Percentiles rank a stretch among this genome's conserved stretches.
These are phyloP conservation scores for Trypanosoma theileri DNA, from an alignment of 208 protist genomes.

Conservation along the genomic window DNA sequence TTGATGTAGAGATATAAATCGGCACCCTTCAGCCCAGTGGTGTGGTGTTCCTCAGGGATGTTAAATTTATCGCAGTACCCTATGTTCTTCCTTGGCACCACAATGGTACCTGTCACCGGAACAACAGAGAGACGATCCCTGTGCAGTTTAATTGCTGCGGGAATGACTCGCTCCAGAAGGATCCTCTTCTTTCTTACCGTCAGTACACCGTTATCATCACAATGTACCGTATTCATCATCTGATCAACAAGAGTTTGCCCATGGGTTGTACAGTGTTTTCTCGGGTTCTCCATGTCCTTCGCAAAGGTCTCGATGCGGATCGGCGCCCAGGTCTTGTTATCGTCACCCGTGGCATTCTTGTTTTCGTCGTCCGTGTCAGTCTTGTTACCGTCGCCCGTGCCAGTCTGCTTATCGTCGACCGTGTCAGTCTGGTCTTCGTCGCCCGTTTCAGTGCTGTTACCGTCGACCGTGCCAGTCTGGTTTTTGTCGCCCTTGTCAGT, in stretches of 20 bases:
- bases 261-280: conserved; percentile 37
- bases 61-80: conserved; percentile 36
- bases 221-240: conserved; percentile 19
- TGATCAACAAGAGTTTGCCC: conserved; percentile 27
- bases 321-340: neutral
- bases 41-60: conserved; percentile 39
- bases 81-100: conserved; percentile 8
- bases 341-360: neutral
- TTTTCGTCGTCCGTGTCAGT: no score
- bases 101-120: conserved; percentile 22
- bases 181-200: conserved; percentile 31
- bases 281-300: conserved; percentile 31
- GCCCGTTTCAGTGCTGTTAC: no score
- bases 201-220: conserved; percentile 31
- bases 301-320: neutral
- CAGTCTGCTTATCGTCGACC: no score
- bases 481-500: no score
- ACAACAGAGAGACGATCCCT: conserved; percentile 42
- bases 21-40: conserved; percentile 29
- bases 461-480: no score
- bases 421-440: no score
- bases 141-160: conserved; percentile 41
- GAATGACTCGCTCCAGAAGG: conserved; percentile 37
- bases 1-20: conserved; percentile 70
- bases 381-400: no score